Evolutionary conservation across 108 stramenopile genomes (phyloP), one percentile per base, ranked within the genome.

Genomic region (Stephanodiscus minutulus): DNA sequence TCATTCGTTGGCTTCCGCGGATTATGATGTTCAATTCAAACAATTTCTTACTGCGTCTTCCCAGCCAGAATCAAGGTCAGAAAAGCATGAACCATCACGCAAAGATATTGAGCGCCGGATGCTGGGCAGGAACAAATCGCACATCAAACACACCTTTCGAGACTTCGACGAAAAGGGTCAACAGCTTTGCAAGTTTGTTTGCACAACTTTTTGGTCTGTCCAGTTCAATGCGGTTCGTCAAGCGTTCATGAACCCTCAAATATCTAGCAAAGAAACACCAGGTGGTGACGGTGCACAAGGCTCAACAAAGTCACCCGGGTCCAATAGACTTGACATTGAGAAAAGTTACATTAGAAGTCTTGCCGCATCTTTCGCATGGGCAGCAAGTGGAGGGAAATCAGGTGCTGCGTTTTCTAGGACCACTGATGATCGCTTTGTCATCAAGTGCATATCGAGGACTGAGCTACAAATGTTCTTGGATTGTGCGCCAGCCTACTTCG

Each of bases 401-500:
- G 96, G 96, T 28, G 91, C 94, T 25, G 83, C 83, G 27, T 97
- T 97, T 70, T 62, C 85, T 4, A 76, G 88, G 27, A 95, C 94
- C 8, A 72, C 77, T 17, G 93, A 95, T 77, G 92, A 92, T 41
- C 81, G 97, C 13, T 95, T 97, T 77, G 95, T 98, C 48, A 94
- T 98, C 54, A 98, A 98, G 81, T 90, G 81, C 67, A 96, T 98
- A 33, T 93, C 90, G 13, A 65, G 95, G 53, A 97, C 96, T 13
- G 98, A 98, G 76, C 89, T 98, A 9, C 96, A 97, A 70, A 98
- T 98, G 98, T 98, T 98, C 77, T 72, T 98, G 24, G 96, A 98
- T 69, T 96, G 93, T 70, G 96, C 97, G 12, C 95, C 95, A 9
- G 96, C 96, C 1, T 98, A 98, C 77, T 98, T 98, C 83, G 98